A percentile compares a stretch with the other conserved stretches of the same genome.
phyloP scores from a whole-genome alignment of 805 yeast species.

The Kurtzmaniella fragi region DNA sequence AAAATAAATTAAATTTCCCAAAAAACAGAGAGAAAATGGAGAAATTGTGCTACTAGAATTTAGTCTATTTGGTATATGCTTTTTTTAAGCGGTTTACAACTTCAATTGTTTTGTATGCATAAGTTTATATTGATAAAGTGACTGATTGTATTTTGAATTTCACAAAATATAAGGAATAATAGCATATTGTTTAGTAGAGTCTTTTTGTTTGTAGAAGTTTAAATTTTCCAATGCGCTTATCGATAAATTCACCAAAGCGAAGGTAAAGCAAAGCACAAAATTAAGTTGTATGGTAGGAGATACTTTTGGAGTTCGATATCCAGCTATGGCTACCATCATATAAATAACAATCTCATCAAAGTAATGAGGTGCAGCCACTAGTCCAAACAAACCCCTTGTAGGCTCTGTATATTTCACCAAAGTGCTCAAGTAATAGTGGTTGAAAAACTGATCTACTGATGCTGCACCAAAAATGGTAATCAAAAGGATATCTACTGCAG shows the following conservation, averaged over 20 bases:
- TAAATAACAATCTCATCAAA: slow-evolving; percentile 62
- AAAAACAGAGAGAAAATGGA: no score
- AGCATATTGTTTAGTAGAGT: slow-evolving; percentile 23
- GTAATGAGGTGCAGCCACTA: slow-evolving; percentile 64
- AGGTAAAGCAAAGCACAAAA: slow-evolving; percentile 17
- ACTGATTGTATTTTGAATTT: no score
- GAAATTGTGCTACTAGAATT: no score
- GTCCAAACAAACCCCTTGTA: slow-evolving; percentile 40
- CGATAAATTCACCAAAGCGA: slow-evolving; percentile 45
- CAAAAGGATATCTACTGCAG: slow-evolving; percentile 1
- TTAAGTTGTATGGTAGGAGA: slow-evolving; percentile 15
- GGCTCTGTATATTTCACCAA: slow-evolving; percentile 58
- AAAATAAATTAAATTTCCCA: no score
- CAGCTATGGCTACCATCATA: slow-evolving; percentile 22
- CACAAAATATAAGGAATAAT: slow-evolving; percentile 35
- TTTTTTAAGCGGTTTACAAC: no score
- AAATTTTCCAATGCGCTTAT: slow-evolving; percentile 52
- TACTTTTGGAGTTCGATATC: slow-evolving; percentile 9
- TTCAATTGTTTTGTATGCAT: no score
- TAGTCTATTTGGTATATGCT: no score
- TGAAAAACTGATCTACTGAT: slow-evolving; percentile 48
- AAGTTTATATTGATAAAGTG: no score
- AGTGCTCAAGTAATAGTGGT: slow-evolving; percentile 46
- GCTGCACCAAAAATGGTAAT: slow-evolving; percentile 42
- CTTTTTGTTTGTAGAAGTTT: slow-evolving; percentile 36